phyloP scores from a whole-genome alignment of 352 stramenopile species.

The Thalassiosira delicatula region DNA sequence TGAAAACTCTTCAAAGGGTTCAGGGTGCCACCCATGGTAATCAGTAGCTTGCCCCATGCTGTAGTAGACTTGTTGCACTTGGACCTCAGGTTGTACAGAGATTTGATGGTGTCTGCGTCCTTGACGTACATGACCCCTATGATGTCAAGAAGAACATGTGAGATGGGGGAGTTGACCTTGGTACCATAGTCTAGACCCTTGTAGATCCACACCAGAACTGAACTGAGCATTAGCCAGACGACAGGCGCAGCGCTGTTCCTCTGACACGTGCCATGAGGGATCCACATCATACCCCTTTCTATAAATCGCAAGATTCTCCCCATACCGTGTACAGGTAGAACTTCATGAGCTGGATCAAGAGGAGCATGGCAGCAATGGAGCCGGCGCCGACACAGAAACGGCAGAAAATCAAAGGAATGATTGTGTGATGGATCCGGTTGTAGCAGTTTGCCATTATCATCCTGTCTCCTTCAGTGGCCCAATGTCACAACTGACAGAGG shows the following conservation, averaged over 20 bases:
- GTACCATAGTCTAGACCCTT: neutral
- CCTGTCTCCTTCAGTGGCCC: too few species aligned
- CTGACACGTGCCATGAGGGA: conserved; percentile 2
- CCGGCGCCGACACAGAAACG: neutral
- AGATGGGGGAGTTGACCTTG: neutral
- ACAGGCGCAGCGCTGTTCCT: neutral
- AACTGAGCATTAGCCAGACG: neutral
- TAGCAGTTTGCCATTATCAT: conserved; percentile 32
- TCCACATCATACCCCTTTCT: neutral
- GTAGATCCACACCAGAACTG: neutral
- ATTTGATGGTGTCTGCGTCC: conserved; percentile 5
- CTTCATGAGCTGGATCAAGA: conserved; percentile 5
- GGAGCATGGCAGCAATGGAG: neutral
- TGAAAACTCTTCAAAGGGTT: conserved; percentile 23
- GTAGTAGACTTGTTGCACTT: neutral
- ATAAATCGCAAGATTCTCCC: neutral
- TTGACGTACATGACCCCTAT: conserved; percentile 21
- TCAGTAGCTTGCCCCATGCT: conserved; percentile 6
- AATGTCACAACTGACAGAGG: too few species aligned
- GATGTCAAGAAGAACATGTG: neutral
- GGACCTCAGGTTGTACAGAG: too few species aligned
- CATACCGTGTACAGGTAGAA: neutral
- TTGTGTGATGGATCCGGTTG: conserved; percentile 11
- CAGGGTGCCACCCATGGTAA: neutral
- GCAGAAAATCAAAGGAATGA: neutral